phyloP scores from a whole-genome alignment of 805 yeast species.

The Blastobotrys peoriensis region DNA sequence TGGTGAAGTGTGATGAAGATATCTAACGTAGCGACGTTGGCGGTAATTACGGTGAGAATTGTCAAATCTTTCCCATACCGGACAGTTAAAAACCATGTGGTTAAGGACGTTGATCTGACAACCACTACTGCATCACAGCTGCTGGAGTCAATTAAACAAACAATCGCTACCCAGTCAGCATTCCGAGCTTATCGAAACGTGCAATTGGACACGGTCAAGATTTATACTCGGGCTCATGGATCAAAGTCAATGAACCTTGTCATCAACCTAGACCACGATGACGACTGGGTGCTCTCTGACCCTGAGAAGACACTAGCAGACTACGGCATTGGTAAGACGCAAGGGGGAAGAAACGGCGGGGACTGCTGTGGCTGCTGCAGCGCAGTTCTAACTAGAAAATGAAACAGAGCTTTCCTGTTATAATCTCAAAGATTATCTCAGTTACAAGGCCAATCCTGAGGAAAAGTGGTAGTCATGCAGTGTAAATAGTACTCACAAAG shows the following conservation, averaged over 20 bases:
- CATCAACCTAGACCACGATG: slow-evolving; percentile 80
- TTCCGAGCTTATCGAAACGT: slow-evolving; percentile 80
- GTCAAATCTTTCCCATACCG: slow-evolving; percentile 75
- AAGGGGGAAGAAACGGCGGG: slow-evolving; percentile 1
- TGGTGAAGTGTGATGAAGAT: not conserved
- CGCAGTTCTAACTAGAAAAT: too few species aligned
- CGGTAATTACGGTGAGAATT: slow-evolving; percentile 77
- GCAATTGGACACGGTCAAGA: slow-evolving; percentile 65
- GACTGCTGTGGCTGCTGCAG: too few species aligned
- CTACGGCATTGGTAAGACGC: slow-evolving; percentile 38
- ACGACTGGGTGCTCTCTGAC: slow-evolving; percentile 59
- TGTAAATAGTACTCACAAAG: too few species aligned
- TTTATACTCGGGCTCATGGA: slow-evolving; percentile 93
- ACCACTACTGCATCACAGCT: slow-evolving; percentile 60
- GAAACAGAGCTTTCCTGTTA: slow-evolving; percentile 91
- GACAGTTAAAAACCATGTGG: slow-evolving; percentile 24
- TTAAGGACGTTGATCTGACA: slow-evolving; percentile 67
- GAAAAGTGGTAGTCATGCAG: slow-evolving; percentile 81
- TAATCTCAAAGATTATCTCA: slow-evolving; percentile 58
- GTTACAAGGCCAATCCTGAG: slow-evolving; percentile 73
- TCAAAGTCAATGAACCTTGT: slow-evolving; percentile 89
- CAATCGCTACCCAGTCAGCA: slow-evolving; percentile 53
- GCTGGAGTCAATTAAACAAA: slow-evolving; percentile 42
- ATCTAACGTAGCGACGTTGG: slow-evolving; percentile 22
- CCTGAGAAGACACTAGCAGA: slow-evolving; percentile 39